Conservation (phyloP, 2,329 filamentous ascomycete genomes). For the Verticillium tricorpus region DNA sequence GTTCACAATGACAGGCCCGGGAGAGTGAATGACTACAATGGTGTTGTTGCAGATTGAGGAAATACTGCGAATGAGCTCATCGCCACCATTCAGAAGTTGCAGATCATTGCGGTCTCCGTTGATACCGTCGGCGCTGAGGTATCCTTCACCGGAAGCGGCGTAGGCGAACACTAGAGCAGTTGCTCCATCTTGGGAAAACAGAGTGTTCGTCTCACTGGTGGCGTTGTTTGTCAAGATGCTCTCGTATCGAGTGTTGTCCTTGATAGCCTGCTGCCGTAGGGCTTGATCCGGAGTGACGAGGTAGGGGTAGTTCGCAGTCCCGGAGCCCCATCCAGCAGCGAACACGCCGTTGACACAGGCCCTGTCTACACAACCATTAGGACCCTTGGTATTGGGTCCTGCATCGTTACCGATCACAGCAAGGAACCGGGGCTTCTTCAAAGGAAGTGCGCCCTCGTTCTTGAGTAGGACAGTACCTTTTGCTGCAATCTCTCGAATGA, state of each 20-base stretch:
- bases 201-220: slow-evolving; percentile 52
- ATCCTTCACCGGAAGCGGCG: slow-evolving; percentile 81
- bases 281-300: slow-evolving; percentile 69
- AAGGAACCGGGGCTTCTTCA: slow-evolving; percentile 72
- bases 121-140: slow-evolving; percentile 76
- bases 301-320: slow-evolving; percentile 70
- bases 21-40: slow-evolving; percentile 84
- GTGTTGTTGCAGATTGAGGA: slow-evolving; percentile 78
- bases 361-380: background rate
- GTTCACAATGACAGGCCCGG: slow-evolving; percentile 72
- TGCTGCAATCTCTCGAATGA: slow-evolving; percentile 73
- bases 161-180: slow-evolving; percentile 87
- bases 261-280: slow-evolving; percentile 50
- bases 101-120: slow-evolving; percentile 87
- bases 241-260: slow-evolving; percentile 42
- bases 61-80: slow-evolving; percentile 65
- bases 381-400: slow-evolving; percentile 57
- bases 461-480: slow-evolving; percentile 87
- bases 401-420: slow-evolving; percentile 81
- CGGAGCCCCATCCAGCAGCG: slow-evolving; percentile 76
- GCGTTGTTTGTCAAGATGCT: slow-evolving; percentile 63
- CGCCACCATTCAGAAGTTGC: slow-evolving; percentile 80
- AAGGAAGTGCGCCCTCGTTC: slow-evolving; percentile 46
- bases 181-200: slow-evolving; percentile 58
- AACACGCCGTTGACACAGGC: slow-evolving; percentile 70